A percentile compares a stretch with the other conserved stretches of the same genome.
Conservation (phyloP, 305 asterid genomes). For the Fraxinus ornus region DNA sequence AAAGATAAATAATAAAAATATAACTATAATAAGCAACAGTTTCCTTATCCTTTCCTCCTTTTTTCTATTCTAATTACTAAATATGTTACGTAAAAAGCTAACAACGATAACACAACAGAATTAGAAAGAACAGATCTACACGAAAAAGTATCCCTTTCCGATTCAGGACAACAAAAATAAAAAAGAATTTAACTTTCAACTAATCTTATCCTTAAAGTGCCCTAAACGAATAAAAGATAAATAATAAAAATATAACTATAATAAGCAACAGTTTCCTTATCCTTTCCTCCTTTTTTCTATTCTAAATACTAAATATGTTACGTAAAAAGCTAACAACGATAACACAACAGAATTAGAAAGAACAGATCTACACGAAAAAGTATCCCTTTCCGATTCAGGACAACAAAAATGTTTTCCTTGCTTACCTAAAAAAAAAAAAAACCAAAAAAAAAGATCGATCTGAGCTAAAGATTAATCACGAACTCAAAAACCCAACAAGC, state of each 20-base stretch:
- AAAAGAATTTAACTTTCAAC: not conserved
- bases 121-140: not conserved
- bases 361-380: not conserved
- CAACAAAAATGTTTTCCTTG: not conserved
- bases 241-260: not conserved
- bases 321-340: conserved; percentile 29
- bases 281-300: conserved; percentile 11
- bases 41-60: conserved; percentile 18
- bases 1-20: not conserved
- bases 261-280: not conserved
- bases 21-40: not conserved
- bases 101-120: conserved; percentile 18
- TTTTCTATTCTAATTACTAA: not conserved
- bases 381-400: not conserved
- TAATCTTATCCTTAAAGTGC: conserved; percentile 28
- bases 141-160: not conserved
- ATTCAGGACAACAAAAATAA: no score
- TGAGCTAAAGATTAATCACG: conserved; percentile 19
- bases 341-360: conserved; percentile 1
- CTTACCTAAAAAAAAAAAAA: not conserved
- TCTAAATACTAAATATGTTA: not conserved
- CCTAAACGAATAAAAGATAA: conserved; percentile 9
- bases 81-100: conserved; percentile 26
- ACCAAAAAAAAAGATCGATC: conserved; percentile 22
- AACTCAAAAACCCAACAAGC: conserved; percentile 10